Conservation (phyloP, 768 basidiomycete genomes). For the Tylopilus rubrobrunneus region DNA sequence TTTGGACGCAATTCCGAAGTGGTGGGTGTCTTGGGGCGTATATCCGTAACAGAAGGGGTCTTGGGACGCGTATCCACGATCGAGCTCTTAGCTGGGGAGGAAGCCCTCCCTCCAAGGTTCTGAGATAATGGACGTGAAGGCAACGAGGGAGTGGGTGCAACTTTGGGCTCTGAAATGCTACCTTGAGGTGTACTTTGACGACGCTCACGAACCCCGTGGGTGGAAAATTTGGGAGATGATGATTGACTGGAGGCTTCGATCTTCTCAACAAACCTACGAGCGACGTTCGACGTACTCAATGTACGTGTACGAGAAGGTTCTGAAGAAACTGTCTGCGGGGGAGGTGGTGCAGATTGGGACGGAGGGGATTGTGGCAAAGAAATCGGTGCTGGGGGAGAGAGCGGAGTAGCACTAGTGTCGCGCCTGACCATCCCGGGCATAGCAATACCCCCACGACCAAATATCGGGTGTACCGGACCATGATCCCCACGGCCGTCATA, state of each 20-base stretch:
- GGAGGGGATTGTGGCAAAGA: conserved; percentile 1
- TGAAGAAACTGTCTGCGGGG: conserved; percentile 8
- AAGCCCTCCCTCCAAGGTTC: conserved; percentile 11
- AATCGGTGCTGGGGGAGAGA: conserved; percentile 7
- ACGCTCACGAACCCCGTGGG: conserved; percentile 40
- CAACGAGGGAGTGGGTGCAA: conserved; percentile 9
- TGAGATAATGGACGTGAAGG: conserved; percentile 20
- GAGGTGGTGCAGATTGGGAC: neutral
- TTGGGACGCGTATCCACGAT: conserved; percentile 21
- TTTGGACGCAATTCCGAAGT: conserved; percentile 18
- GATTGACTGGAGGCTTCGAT: conserved; percentile 33
- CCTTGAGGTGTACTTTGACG: conserved; percentile 47
- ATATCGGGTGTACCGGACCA: conserved; percentile 65
- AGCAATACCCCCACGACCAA: conserved; percentile 70
- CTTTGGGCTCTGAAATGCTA: conserved; percentile 15
- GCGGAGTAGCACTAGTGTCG: conserved; percentile 3
- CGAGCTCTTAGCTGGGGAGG: conserved; percentile 11
- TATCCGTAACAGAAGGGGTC: conserved; percentile 15
- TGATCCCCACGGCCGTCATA: conserved; percentile 58
- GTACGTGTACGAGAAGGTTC: conserved; percentile 27
- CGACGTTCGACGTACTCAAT: conserved; percentile 33
- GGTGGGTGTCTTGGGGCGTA: conserved; percentile 18
- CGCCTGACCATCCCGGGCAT: conserved; percentile 63
- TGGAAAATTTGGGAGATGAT: conserved; percentile 25
- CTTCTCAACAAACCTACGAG: conserved; percentile 35